phyloP scores from a whole-genome alignment of 192 early-diverging fungal species.

The Dimargaris cristalligena region DNA sequence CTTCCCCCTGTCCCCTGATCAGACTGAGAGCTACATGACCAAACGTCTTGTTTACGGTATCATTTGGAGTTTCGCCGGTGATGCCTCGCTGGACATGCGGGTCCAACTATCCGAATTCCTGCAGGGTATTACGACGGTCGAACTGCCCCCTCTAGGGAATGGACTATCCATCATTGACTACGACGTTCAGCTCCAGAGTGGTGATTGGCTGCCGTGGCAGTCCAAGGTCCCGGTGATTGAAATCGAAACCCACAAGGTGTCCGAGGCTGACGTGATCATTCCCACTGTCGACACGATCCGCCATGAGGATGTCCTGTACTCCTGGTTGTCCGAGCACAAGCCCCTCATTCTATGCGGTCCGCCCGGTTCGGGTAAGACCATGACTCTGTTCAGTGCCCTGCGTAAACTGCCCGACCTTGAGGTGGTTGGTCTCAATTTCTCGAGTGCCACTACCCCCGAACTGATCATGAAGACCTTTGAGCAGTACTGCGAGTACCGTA shows the following conservation, averaged over 20 bases:
- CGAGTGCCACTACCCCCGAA: constrained; percentile 91
- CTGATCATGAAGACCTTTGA: constrained; percentile 91
- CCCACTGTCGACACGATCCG: constrained; percentile 96
- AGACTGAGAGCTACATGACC: constrained; percentile 58
- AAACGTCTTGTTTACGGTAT: constrained; percentile 68
- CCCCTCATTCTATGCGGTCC: constrained; percentile 95
- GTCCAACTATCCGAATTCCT: constrained; percentile 67
- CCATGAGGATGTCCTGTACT: constrained; percentile 89
- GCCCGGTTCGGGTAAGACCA: constrained; percentile 98
- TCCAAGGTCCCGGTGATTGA: constrained; percentile 80
- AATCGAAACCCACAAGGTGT: constrained; percentile 79
- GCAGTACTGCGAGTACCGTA: constrained; percentile 95
- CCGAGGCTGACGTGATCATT: constrained; percentile 85
- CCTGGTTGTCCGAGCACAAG: constrained; percentile 89
- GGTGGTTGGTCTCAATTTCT: constrained; percentile 97
- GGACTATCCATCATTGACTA: constrained; percentile 63
- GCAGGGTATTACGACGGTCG: constrained; percentile 47
- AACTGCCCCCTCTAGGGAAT: constrained; percentile 38
- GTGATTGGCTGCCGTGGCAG: constrained; percentile 86
- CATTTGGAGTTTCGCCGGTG: constrained; percentile 95
- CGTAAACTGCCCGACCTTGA: constrained; percentile 89
- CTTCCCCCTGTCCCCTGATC: constrained; percentile 74
- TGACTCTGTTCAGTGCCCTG: constrained; percentile 93
- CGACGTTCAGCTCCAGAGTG: constrained; percentile 62
- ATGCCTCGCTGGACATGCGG: constrained; percentile 55